Base-by-base conservation (phyloP, 2,329 filamentous ascomycete species). In the Remersonia thermophila region DNA sequence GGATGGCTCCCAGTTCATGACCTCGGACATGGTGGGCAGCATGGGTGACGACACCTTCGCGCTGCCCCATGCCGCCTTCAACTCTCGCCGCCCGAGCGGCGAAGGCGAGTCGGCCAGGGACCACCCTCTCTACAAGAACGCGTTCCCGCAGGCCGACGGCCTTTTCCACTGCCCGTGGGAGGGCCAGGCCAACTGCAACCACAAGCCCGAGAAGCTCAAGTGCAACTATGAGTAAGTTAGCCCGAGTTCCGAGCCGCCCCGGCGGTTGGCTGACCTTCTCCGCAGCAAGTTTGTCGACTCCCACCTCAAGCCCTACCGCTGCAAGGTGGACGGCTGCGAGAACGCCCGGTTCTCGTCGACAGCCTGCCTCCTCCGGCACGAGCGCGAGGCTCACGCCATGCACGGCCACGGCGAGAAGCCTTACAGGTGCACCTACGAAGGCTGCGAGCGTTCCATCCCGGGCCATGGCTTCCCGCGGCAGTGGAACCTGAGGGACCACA, bases 401-500 rank as follows among this genome's bases (percentile, higher is more conserved):
- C 89, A 95, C 55, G 87, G 87, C 45, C 87, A 95, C 51, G 87
- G 87, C 43, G 82, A 89, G 52, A 89, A 93, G 61, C 87, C 89
- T 11, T 87, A 89, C 56, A 73, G 91, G 35, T 96, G 89, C 72
- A 75, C 78, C 41, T 91, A 89, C 59, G 70, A 80, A 18, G 85
- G 83, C 43, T 96, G 89, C 53, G 86, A 95, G 54, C 80, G 89
- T 46, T 77, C 84, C 39, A 67, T 80, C 25, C 66, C 73, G 16
- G 86, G 85, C 50, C 85, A 89, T 56, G 89, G 89, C 50, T 96
- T 96, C 55, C 89, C 87, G 27, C 80, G 89, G 51, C 80, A 87
- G 51, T 96, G 91, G 84, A 96, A 96, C 62, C 73, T 94, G 36
- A 79, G 82, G 59, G 89, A 96, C 62, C 89, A 96, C 69, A 95